These are phyloP conservation scores for Striga asiatica DNA, from an alignment of 257 asterid genomes.

Conservation along the genomic window DNA sequence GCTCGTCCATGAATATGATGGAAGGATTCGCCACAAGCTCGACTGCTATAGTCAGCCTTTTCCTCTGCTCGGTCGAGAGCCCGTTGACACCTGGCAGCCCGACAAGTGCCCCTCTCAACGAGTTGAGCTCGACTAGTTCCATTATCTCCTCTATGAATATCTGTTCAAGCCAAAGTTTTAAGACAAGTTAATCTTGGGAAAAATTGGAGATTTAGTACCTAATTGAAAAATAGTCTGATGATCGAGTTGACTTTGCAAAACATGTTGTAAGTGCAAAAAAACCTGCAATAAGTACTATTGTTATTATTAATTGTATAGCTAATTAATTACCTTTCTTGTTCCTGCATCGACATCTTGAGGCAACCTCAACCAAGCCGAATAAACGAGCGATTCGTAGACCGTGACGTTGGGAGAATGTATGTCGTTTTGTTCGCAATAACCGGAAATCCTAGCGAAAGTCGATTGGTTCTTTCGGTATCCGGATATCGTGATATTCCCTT, in stretches of 20 bases:
- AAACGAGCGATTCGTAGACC: constrained; percentile 55
- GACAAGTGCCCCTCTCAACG: constrained; percentile 27
- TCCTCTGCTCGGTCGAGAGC: constrained; percentile 53
- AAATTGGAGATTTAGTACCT: no score
- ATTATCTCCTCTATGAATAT: neutral
- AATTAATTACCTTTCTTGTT: constrained; percentile 15
- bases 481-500: constrained; percentile 49
- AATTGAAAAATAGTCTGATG: no score
- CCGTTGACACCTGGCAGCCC: constrained; percentile 72
- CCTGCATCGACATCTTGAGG: constrained; percentile 38
- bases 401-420: constrained; percentile 77
- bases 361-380: constrained; percentile 67
- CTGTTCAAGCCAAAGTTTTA: neutral
- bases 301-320: no score
- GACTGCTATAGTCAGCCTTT: neutral
- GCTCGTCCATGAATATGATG: neutral
- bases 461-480: constrained; percentile 67
- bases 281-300: no score
- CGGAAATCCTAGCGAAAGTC: constrained; percentile 64
- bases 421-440: constrained; percentile 77
- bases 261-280: no score
- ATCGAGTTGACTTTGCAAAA: no score
- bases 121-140: neutral
- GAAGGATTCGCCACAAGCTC: neutral
- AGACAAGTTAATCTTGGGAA: no score